Evolutionary conservation across 352 stramenopile genomes (phyloP).

Genomic region (Globisporangium takayamanum): DNA sequence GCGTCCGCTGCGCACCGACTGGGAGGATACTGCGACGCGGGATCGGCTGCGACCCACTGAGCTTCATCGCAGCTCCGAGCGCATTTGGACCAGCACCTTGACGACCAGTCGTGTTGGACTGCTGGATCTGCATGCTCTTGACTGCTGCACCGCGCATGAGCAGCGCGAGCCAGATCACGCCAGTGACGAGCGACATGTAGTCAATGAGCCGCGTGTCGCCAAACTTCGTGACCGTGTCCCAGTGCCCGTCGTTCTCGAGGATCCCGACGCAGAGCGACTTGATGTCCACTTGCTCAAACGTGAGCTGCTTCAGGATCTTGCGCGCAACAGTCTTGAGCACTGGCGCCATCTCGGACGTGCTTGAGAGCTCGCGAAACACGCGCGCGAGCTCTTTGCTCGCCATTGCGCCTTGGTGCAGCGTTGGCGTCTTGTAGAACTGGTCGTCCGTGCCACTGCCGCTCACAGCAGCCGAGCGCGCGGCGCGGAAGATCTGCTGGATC

Average conservation of each 20-base stretch:
- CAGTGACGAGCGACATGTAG: constrained; percentile 74
- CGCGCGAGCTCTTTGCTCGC: constrained; percentile 65
- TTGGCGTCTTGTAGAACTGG: constrained; percentile 46
- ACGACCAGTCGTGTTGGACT: constrained; percentile 40
- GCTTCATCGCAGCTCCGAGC: constrained; percentile 39
- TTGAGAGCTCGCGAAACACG: constrained; percentile 81
- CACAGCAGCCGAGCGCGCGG: constrained; percentile 26
- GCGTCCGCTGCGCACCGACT: constrained; percentile 11
- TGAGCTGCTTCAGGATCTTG: constrained; percentile 78
- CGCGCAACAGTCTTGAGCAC: constrained; percentile 82
- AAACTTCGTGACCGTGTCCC: constrained; percentile 52
- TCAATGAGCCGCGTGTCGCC: constrained; percentile 63
- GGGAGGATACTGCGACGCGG: constrained; percentile 36
- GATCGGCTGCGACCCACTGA: constrained; percentile 43
- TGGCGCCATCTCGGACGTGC: constrained; percentile 58
- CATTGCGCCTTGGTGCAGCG: constrained; percentile 46
- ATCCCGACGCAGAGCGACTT: constrained; percentile 75
- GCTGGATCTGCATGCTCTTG: constrained; percentile 83
- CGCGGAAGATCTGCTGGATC: constrained; percentile 82
- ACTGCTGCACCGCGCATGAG: constrained; percentile 73
- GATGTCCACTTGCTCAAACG: constrained; percentile 80
- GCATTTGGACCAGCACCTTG: constrained; percentile 24
- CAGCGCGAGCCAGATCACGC: constrained; percentile 68
- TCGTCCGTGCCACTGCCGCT: constrained; percentile 35
- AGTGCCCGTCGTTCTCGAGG: constrained; percentile 67